Conservation (phyloP, 805 yeast species). For the Yamadazyma phyllophila region DNA sequence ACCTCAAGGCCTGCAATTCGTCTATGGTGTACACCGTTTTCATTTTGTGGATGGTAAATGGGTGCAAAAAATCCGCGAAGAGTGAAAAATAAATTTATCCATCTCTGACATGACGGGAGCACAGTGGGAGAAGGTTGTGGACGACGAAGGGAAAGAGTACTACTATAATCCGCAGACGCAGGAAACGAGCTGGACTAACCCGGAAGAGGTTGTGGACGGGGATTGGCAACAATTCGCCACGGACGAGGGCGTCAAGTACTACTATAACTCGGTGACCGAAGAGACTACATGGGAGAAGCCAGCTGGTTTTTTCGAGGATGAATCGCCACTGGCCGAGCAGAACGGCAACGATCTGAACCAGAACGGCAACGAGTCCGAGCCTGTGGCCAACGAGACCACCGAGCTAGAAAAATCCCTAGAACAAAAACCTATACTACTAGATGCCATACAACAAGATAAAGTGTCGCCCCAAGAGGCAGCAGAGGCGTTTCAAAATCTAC, state of each 20-base stretch:
- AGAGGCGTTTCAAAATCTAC: constrained; percentile 48
- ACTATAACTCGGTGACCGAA: constrained; percentile 60
- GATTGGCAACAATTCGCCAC: constrained; percentile 47
- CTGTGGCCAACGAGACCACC: background rate
- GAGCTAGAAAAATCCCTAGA: constrained; percentile 6
- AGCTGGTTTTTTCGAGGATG: constrained; percentile 31
- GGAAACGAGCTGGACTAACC: constrained; percentile 81
- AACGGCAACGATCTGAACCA: constrained; percentile 7
- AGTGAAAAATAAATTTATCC: no score
- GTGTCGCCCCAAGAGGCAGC: constrained; percentile 32
- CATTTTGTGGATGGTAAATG: constrained; percentile 1
- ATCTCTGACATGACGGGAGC: no score
- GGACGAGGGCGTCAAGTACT: constrained; percentile 61
- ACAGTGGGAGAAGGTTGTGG: constrained; percentile 63
- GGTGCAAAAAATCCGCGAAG: constrained; percentile 2
- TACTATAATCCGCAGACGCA: constrained; percentile 66
- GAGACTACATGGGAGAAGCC: constrained; percentile 86
- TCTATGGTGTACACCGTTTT: background rate
- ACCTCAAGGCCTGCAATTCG: background rate
- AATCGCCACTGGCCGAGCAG: background rate
- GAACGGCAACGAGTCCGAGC: background rate
- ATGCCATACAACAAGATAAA: constrained; percentile 2
- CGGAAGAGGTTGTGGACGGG: constrained; percentile 39
- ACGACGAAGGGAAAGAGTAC: constrained; percentile 66
- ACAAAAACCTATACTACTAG: constrained; percentile 1